Evolutionary conservation across 164 flowering plant species (phyloP).

Genomic region (Macadamia integrifolia): DNA sequence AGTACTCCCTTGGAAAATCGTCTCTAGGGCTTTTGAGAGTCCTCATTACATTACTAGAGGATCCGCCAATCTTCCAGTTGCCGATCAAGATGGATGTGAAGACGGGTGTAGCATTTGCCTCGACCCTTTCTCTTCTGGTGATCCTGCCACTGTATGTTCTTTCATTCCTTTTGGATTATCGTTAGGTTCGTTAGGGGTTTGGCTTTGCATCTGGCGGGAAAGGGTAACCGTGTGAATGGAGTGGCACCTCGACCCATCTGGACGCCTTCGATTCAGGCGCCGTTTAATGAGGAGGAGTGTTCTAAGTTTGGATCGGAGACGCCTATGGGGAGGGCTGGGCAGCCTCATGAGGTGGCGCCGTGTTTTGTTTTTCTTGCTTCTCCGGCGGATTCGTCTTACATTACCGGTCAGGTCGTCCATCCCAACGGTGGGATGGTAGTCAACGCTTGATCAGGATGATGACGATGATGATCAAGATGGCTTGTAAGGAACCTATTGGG

Average conservation of each 20-base stretch:
- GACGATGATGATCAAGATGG: too few relatives aligned
- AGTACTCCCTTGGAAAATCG: too few relatives aligned
- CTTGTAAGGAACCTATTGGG: too few relatives aligned
- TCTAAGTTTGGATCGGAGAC: conserved; percentile 48
- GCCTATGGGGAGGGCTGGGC: conserved; percentile 82
- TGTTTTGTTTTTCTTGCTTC: conserved; percentile 66
- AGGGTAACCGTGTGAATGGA: conserved; percentile 71
- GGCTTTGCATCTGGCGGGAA: conserved; percentile 47
- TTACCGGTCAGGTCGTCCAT: conserved; percentile 69
- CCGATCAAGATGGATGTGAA: conserved; percentile 25
- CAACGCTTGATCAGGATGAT: too few relatives aligned
- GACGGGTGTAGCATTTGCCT: conserved; percentile 67
- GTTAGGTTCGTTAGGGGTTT: conserved; percentile 33
- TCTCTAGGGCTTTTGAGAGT: too few relatives aligned
- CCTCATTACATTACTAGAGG: too few relatives aligned
- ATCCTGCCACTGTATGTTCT: conserved; percentile 51
- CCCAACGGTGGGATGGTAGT: conserved; percentile 51
- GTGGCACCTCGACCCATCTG: conserved; percentile 81
- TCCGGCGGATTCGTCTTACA: conserved; percentile 47
- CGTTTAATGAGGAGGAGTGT: conserved; percentile 42
- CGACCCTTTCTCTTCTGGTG: conserved; percentile 43
- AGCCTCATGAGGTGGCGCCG: conserved; percentile 67
- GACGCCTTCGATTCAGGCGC: conserved; percentile 70
- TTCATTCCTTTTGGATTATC: not conserved
- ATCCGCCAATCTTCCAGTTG: conserved; percentile 11